A percentile compares a stretch with the other conserved stretches of the same genome.
These are phyloP conservation scores for Lophium mytilinum DNA, from an alignment of 495 filamentous ascomycete genomes.

Conservation along the genomic window DNA sequence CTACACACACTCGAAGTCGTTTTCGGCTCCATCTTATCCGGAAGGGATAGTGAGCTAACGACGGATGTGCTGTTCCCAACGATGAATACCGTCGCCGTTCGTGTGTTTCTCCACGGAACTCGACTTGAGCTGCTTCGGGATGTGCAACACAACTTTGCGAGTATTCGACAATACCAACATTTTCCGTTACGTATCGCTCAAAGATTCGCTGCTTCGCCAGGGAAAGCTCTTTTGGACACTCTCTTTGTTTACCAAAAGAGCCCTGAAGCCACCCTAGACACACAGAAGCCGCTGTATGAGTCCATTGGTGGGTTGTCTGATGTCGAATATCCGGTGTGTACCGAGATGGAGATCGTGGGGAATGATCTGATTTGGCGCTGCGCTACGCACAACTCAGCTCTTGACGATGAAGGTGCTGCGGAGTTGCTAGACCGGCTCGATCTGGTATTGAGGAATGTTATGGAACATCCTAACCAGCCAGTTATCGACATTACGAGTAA, in stretches of 20 bases:
- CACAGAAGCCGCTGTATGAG: slow-evolving; percentile 37
- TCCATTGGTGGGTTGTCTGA: slow-evolving; percentile 52
- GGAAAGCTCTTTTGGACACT: slow-evolving; percentile 42
- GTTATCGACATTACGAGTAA: slow-evolving; percentile 43
- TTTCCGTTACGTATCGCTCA: slow-evolving; percentile 59
- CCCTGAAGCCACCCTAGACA: neutral
- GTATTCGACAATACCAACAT: slow-evolving; percentile 54
- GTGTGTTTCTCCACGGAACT: slow-evolving; percentile 55
- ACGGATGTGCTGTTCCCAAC: slow-evolving; percentile 61
- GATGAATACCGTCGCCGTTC: slow-evolving; percentile 67
- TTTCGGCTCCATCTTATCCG: slow-evolving; percentile 65
- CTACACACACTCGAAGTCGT: slow-evolving; percentile 52
- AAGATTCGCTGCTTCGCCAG: slow-evolving; percentile 30
- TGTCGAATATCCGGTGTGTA: slow-evolving; percentile 71
- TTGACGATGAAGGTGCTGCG: slow-evolving; percentile 37
- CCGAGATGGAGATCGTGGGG: slow-evolving; percentile 61
- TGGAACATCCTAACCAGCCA: slow-evolving; percentile 38
- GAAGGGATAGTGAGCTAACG: slow-evolving; percentile 51
- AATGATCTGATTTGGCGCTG: slow-evolving; percentile 53
- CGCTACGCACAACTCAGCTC: slow-evolving; percentile 53
- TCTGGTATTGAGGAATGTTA: slow-evolving; percentile 44
- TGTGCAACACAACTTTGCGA: slow-evolving; percentile 44
- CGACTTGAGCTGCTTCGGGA: slow-evolving; percentile 52
- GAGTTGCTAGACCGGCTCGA: slow-evolving; percentile 49
- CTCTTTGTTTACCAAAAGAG: slow-evolving; percentile 62